These are phyloP conservation scores for Hyaloscypha finlandica DNA, from an alignment of 495 filamentous ascomycete species.

Conservation along the genomic window DNA sequence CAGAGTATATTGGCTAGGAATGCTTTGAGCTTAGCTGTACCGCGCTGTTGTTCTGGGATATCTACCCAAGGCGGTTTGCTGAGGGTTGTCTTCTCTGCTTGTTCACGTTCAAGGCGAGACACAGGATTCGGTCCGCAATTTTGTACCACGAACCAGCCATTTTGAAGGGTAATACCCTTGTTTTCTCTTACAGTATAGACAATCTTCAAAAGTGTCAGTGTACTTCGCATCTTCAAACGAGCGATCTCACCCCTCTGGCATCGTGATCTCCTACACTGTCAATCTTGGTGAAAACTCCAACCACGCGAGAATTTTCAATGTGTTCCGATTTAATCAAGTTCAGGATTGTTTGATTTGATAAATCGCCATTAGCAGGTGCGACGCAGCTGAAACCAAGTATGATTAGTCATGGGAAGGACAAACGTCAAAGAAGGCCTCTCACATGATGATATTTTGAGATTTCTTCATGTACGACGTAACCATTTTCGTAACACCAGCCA, in stretches of 20 bases:
- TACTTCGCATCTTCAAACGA: no score
- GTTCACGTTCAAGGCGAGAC: not conserved
- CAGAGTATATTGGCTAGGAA: slow-evolving; percentile 28
- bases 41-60: slow-evolving; percentile 17
- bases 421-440: slow-evolving; percentile 17
- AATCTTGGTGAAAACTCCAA: slow-evolving; percentile 21
- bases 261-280: not conserved
- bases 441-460: slow-evolving; percentile 54
- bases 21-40: slow-evolving; percentile 24
- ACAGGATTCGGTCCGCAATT: not conserved
- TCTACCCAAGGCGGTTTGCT: slow-evolving; percentile 15
- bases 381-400: slow-evolving; percentile 33
- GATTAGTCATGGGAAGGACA: no score
- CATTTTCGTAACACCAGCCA: slow-evolving; percentile 52
- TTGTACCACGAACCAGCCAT: slow-evolving; percentile 14
- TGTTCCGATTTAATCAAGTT: not conserved
- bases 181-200: slow-evolving; percentile 10
- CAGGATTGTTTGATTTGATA: slow-evolving; percentile 60
- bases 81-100: slow-evolving; percentile 6
- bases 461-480: slow-evolving; percentile 56
- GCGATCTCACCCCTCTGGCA: not conserved
- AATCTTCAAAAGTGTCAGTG: not conserved
- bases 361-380: slow-evolving; percentile 56
- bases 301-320: slow-evolving; percentile 9
- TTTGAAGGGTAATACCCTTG: not conserved